phyloP scores from a whole-genome alignment of 1,139 yeast genomes.

The Suhomyces bribrorum region DNA sequence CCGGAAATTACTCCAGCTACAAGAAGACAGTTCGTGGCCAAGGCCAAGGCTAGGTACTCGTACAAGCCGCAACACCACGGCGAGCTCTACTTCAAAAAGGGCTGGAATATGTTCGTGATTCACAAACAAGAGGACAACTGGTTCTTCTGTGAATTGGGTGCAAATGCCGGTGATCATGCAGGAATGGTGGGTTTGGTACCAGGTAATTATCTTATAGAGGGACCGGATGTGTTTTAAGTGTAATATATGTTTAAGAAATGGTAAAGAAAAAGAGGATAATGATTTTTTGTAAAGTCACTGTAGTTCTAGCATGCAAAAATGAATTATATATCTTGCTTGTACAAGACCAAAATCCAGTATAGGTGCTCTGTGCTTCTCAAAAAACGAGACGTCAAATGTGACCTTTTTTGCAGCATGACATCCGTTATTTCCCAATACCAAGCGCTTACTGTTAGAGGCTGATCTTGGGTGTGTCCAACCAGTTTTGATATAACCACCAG shows the following conservation, averaged over 20 bases:
- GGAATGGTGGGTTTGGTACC: conserved; percentile 75
- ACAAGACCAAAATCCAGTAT: too few relatives aligned
- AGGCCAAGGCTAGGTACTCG: conserved; percentile 68
- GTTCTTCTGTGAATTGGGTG: conserved; percentile 79
- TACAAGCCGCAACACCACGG: conserved; percentile 80
- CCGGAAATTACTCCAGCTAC: conserved; percentile 36
- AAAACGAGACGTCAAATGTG: too few relatives aligned
- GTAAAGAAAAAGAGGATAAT: background rate
- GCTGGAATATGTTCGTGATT: conserved; percentile 69
- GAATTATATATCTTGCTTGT: too few relatives aligned
- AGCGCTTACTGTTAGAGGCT: too few relatives aligned
- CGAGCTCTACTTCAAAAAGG: conserved; percentile 72
- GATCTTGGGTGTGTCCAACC: too few relatives aligned
- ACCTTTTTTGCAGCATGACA: too few relatives aligned
- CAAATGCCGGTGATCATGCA: conserved; percentile 47
- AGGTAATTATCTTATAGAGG: conserved; percentile 59
- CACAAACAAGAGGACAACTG: conserved; percentile 86
- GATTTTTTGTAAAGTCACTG: too few relatives aligned
- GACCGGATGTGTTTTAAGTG: conserved; percentile 14
- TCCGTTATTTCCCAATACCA: too few relatives aligned
- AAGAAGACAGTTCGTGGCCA: conserved; percentile 55
- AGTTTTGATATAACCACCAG: too few relatives aligned
- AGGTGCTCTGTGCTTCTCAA: too few relatives aligned
- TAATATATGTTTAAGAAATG: background rate
- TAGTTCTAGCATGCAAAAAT: too few relatives aligned